Evolutionary conservation across 768 basidiomycete species (phyloP).

Genomic region (Mycena floridula): DNA sequence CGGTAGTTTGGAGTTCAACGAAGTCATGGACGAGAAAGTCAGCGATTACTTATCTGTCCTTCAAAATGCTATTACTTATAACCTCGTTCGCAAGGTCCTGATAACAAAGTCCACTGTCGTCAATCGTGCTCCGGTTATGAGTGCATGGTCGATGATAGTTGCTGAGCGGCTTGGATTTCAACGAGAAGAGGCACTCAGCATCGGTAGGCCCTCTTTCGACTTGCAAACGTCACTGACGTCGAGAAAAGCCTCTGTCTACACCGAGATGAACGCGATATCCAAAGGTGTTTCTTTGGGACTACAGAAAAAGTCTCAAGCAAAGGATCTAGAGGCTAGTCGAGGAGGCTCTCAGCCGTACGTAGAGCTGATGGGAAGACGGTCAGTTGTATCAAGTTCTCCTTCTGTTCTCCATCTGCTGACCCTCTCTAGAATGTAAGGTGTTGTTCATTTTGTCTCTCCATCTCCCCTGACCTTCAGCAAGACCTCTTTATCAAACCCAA

Average conservation of each 20-base stretch:
- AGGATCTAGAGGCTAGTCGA: constrained; percentile 46
- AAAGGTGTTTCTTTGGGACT: constrained; percentile 85
- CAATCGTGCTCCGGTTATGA: constrained; percentile 94
- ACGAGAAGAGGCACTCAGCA: constrained; percentile 84
- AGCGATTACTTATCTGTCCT: constrained; percentile 13
- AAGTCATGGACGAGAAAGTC: constrained; percentile 69
- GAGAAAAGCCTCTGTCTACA: constrained; percentile 77
- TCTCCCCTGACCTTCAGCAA: too few relatives aligned
- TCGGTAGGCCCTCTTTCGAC: constrained; percentile 46
- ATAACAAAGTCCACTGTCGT: constrained; percentile 56
- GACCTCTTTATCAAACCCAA: constrained; percentile 75
- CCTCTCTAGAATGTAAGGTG: too few relatives aligned
- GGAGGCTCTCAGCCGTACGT: constrained; percentile 75
- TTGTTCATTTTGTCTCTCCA: too few relatives aligned
- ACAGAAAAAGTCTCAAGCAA: constrained; percentile 48
- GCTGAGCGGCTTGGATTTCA: constrained; percentile 84
- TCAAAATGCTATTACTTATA: too few relatives aligned
- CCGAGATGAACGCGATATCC: constrained; percentile 84
- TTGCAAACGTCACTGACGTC: not conserved
- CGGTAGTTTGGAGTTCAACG: constrained; percentile 64
- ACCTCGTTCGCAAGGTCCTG: constrained; percentile 41
- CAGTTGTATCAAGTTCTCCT: constrained; percentile 6
- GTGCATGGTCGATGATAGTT: constrained; percentile 73
- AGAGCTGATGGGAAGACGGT: constrained; percentile 79
- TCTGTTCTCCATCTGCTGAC: not conserved